A percentile compares a stretch with the other conserved stretches of the same genome.
These are phyloP conservation scores for Hypoxylon sp. DNA, from an alignment of 2,329 filamentous ascomycete species.

Conservation along the genomic window DNA sequence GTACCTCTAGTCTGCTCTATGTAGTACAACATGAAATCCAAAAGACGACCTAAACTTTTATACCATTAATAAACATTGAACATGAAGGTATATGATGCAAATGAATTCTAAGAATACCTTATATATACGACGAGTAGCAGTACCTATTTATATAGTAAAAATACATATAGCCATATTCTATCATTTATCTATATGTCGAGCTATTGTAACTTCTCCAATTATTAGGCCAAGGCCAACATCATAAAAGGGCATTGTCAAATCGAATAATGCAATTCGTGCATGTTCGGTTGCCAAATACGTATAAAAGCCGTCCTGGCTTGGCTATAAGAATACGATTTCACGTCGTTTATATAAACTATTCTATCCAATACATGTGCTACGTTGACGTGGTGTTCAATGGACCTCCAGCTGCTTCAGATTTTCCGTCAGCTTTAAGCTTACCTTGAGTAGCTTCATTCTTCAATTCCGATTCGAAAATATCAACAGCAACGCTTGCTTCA, in stretches of 20 bases:
- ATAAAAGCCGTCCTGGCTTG: not conserved
- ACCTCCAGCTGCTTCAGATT: conserved; percentile 39
- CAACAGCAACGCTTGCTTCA: conserved; percentile 87
- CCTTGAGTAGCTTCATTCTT: conserved; percentile 66
- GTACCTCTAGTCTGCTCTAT: conserved; percentile 7
- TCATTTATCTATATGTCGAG: not conserved
- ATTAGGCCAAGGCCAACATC: no score
- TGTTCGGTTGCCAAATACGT: not conserved
- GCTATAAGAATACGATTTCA: not conserved
- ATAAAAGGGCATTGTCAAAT: not conserved
- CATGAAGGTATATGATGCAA: not conserved
- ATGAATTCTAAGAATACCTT: no score
- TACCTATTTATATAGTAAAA: not conserved
- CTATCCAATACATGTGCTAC: conserved; percentile 19
- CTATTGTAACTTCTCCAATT: not conserved
- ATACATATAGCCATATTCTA: not conserved
- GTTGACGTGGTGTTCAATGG: conserved; percentile 30
- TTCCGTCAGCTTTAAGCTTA: conserved; percentile 48
- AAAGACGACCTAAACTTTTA: no score
- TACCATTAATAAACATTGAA: not conserved
- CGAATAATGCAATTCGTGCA: not conserved
- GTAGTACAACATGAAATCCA: no score
- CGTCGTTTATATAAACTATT: conserved; percentile 1
- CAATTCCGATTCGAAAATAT: conserved; percentile 75
- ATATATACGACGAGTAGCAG: not conserved